Percentiles rank a stretch among this genome's conserved stretches.
These are phyloP conservation scores for Kodamaea sagamina DNA, from an alignment of 805 yeast genomes.

Conservation along the genomic window DNA sequence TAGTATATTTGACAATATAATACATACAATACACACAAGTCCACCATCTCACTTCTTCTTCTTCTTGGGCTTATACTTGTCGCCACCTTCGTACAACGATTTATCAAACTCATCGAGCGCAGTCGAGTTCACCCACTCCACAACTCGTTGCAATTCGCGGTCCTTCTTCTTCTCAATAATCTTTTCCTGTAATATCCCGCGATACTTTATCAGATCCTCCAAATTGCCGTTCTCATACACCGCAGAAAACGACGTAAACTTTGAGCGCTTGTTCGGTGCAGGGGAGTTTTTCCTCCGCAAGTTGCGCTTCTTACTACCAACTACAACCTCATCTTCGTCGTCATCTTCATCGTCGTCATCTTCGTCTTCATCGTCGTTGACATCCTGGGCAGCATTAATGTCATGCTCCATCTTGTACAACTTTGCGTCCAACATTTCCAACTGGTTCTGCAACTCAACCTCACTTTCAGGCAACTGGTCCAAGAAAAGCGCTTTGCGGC, in stretches of 20 bases:
- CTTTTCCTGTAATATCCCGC: conserved; percentile 30
- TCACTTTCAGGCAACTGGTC: conserved; percentile 46
- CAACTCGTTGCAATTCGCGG: conserved; percentile 47
- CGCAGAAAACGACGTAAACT: conserved; percentile 30
- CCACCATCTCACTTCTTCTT: conserved; percentile 1
- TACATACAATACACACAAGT: conserved; percentile 1
- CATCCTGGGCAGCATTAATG: conserved; percentile 14
- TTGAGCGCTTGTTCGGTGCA: conserved; percentile 36
- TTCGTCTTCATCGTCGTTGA: conserved; percentile 18
- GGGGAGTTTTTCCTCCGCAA: conserved; percentile 8
- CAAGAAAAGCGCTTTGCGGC: conserved; percentile 55
- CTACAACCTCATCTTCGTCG: conserved; percentile 11
- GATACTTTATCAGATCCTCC: conserved; percentile 26
- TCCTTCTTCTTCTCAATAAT: conserved; percentile 38
- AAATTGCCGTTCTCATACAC: conserved; percentile 29
- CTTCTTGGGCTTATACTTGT: conserved; percentile 28
- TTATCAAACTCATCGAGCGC: conserved; percentile 55
- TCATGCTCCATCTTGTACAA: conserved; percentile 9
- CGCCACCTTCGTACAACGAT: conserved; percentile 59
- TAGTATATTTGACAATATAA: background rate
- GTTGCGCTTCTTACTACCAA: conserved; percentile 4
- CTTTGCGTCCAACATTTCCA: conserved; percentile 20
- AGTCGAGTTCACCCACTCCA: conserved; percentile 62
- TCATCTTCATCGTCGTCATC: conserved; percentile 19
- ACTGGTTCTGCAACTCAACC: conserved; percentile 38